phyloP scores from a whole-genome alignment of 2,329 filamentous ascomycete genomes.

The Diaporthe longicolla region DNA sequence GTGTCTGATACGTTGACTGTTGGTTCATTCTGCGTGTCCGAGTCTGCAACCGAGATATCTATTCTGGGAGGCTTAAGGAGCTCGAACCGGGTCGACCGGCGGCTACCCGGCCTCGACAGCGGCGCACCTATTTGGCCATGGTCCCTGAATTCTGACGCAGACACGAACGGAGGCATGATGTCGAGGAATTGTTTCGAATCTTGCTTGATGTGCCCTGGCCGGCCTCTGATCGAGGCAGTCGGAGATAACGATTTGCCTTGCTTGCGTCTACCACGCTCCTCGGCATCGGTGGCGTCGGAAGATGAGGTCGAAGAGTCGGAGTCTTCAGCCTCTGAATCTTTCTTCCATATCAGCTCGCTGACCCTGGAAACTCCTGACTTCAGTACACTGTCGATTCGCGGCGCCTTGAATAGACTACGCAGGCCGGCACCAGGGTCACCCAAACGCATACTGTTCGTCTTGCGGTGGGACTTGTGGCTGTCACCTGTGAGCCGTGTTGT shows the following conservation, averaged over 20 bases:
- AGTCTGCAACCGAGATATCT: constrained; percentile 59
- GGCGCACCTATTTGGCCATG: constrained; percentile 41
- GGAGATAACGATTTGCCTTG: constrained; percentile 44
- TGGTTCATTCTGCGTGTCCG: constrained; percentile 44
- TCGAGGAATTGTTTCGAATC: constrained; percentile 64
- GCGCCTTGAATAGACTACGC: constrained; percentile 83
- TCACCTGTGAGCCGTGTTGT: constrained; percentile 58
- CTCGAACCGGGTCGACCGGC: constrained; percentile 62
- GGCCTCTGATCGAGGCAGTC: constrained; percentile 54
- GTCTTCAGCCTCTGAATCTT: constrained; percentile 56
- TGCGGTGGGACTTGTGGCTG: constrained; percentile 63
- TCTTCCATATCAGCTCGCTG: constrained; percentile 71
- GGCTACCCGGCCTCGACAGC: constrained; percentile 53
- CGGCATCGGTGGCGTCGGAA: constrained; percentile 65
- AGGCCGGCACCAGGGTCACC: constrained; percentile 67
- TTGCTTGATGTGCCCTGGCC: constrained; percentile 50
- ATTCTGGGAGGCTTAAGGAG: constrained; percentile 64
- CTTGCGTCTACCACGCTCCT: constrained; percentile 57
- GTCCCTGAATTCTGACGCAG: constrained; percentile 49
- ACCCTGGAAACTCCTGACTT: constrained; percentile 70
- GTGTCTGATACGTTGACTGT: constrained; percentile 57
- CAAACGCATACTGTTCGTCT: constrained; percentile 63
- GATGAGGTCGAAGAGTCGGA: constrained; percentile 56
- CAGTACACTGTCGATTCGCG: constrained; percentile 80
- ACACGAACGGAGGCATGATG: constrained; percentile 65